Evolutionary conservation across 345 rosid species (phyloP).

Genomic region (Aegle marmelos): DNA sequence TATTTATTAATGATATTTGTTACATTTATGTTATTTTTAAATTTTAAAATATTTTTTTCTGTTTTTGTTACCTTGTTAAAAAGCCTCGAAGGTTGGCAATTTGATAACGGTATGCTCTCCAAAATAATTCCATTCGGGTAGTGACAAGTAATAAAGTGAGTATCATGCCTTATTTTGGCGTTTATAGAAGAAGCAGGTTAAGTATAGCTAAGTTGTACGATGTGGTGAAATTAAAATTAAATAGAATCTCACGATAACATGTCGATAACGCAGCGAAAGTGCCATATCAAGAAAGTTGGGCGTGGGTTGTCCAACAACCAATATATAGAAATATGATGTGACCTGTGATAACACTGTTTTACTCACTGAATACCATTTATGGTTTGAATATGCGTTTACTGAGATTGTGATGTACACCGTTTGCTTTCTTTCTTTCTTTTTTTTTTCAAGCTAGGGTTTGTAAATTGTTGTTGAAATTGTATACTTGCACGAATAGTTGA

Average conservation of each 20-base stretch:
- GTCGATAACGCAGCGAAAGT: not conserved
- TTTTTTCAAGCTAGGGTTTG: too few relatives aligned
- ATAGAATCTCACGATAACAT: not conserved
- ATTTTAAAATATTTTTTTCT: not conserved
- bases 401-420: not conserved
- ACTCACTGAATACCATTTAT: not conserved
- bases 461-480: not conserved
- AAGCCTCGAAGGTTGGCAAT: not conserved
- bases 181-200: too few relatives aligned
- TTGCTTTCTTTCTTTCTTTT: too few relatives aligned
- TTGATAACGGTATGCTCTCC: not conserved
- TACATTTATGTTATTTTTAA: too few relatives aligned
- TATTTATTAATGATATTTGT: too few relatives aligned
- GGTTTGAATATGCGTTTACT: not conserved
- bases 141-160: not conserved
- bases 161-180: too few relatives aligned
- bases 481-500: too few relatives aligned
- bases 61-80: not conserved
- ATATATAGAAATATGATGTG: not conserved
- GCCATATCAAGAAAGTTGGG: not conserved
- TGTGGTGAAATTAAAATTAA: too few relatives aligned
- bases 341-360: not conserved
- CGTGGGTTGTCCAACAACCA: not conserved
- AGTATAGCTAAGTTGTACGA: not conserved
- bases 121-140: not conserved